Conservation (phyloP, 176 grass and related monocot species). For the Avena atlantica region DNA sequence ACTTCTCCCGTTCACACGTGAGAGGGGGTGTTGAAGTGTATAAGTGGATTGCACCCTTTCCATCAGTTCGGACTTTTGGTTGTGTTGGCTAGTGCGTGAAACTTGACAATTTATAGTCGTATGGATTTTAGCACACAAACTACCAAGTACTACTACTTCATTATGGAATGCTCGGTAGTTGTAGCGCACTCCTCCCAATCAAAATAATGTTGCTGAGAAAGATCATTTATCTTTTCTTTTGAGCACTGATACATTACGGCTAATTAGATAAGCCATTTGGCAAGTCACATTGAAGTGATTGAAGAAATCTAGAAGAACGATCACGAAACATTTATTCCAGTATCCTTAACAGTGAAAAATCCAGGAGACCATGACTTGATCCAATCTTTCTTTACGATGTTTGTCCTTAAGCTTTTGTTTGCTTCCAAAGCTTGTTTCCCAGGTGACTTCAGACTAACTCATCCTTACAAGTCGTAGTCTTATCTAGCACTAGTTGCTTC, state of each 20-base stretch:
- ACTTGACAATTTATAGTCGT: too few species aligned
- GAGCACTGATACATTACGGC: not conserved
- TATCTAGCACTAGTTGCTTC: constrained; percentile 24
- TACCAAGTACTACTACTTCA: not conserved
- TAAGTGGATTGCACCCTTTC: too few species aligned
- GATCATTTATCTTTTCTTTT: not conserved
- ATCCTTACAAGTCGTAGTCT: constrained; percentile 19
- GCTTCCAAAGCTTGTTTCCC: constrained; percentile 9
- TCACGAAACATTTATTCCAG: not conserved
- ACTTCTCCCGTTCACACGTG: too few species aligned
- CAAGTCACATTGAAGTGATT: constrained; percentile 8
- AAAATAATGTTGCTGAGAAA: not conserved
- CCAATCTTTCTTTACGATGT: constrained; percentile 1
- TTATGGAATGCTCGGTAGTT: not conserved
- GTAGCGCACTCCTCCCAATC: not conserved
- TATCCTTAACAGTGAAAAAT: not conserved
- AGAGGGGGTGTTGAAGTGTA: too few species aligned
- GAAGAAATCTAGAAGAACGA: not conserved
- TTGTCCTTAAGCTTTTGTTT: constrained; percentile 36
- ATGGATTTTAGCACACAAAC: not conserved
- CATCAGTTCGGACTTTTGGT: too few species aligned
- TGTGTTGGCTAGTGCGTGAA: too few species aligned
- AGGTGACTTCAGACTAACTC: not conserved
- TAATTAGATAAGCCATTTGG: not conserved
- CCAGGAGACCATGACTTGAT: not conserved